These are phyloP conservation scores for Colletotrichum karsti DNA, from an alignment of 2,329 filamentous ascomycete genomes.

Conservation along the genomic window DNA sequence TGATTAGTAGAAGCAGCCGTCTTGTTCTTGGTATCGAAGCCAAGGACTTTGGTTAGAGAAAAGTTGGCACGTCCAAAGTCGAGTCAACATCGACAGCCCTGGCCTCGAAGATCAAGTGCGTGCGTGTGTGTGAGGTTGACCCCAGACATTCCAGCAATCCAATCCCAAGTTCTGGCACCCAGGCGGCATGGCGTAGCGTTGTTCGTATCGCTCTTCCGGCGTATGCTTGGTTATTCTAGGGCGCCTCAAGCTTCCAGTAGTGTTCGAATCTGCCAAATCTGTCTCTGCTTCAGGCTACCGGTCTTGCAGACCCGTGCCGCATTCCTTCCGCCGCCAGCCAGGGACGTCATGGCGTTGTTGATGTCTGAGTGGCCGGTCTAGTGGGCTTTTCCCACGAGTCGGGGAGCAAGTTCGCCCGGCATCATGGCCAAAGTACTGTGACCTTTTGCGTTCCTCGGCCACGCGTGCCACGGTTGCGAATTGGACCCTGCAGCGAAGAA, in stretches of 20 bases:
- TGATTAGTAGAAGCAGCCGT: neutral
- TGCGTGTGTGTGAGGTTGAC: neutral
- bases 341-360: neutral
- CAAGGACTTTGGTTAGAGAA: neutral
- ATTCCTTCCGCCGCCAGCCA: neutral
- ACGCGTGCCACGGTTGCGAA: neutral
- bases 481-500: constrained; percentile 23
- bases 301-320: neutral
- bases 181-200: constrained; percentile 4
- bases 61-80: neutral
- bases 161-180: neutral
- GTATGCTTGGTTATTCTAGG: constrained; percentile 7
- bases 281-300: neutral
- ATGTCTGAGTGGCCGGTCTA: neutral
- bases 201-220: constrained; percentile 8
- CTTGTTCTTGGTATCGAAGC: neutral
- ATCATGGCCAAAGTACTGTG: neutral
- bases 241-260: constrained; percentile 2
- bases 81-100: neutral
- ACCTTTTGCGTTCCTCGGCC: neutral
- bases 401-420: neutral
- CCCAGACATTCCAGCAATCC: neutral
- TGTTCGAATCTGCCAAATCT: constrained; percentile 1
- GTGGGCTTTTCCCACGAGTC: neutral
- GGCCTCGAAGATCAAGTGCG: neutral